phyloP scores from a whole-genome alignment of 2,329 filamentous ascomycete genomes.

The Grosmannia penicillata region DNA sequence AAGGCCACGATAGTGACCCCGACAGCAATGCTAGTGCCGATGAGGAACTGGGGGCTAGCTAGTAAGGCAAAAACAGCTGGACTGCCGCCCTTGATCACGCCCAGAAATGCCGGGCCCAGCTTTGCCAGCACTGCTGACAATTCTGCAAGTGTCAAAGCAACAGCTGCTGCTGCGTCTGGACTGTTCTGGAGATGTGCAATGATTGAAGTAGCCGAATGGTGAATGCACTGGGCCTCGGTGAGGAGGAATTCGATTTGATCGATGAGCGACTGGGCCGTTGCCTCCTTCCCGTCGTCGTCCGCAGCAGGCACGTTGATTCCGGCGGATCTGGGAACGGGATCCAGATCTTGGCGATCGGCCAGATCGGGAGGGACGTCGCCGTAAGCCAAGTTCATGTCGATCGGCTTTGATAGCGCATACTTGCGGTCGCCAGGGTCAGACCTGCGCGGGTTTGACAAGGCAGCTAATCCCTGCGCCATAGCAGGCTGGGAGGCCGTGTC shows the following conservation, averaged over 20 bases:
- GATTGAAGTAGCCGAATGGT: constrained; percentile 68
- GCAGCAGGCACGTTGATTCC: constrained; percentile 22
- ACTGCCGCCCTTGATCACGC: constrained; percentile 62
- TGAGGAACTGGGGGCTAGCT: constrained; percentile 83
- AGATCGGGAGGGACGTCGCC: constrained; percentile 65
- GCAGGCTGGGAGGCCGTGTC: too few relatives aligned
- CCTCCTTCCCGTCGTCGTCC: constrained; percentile 43
- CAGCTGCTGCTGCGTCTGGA: constrained; percentile 83
- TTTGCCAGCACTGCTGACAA: constrained; percentile 71
- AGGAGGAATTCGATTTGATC: constrained; percentile 61
- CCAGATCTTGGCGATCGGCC: constrained; percentile 30
- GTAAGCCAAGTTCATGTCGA: constrained; percentile 89
- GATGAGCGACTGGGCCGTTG: constrained; percentile 40
- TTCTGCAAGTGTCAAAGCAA: constrained; percentile 83
- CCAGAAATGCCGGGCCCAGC: constrained; percentile 68
- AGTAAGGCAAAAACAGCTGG: constrained; percentile 79
- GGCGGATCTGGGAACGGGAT: constrained; percentile 13
- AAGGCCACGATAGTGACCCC: constrained; percentile 94
- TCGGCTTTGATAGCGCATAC: constrained; percentile 26
- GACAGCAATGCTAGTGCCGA: constrained; percentile 75
- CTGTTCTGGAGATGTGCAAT: constrained; percentile 57
- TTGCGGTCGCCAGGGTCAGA: constrained; percentile 25
- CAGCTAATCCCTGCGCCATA: too few relatives aligned
- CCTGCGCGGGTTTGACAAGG: constrained; percentile 19
- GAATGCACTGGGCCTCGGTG: constrained; percentile 77